phyloP scores from a whole-genome alignment of 495 filamentous ascomycete genomes.

The Hypoxylon fuscum region DNA sequence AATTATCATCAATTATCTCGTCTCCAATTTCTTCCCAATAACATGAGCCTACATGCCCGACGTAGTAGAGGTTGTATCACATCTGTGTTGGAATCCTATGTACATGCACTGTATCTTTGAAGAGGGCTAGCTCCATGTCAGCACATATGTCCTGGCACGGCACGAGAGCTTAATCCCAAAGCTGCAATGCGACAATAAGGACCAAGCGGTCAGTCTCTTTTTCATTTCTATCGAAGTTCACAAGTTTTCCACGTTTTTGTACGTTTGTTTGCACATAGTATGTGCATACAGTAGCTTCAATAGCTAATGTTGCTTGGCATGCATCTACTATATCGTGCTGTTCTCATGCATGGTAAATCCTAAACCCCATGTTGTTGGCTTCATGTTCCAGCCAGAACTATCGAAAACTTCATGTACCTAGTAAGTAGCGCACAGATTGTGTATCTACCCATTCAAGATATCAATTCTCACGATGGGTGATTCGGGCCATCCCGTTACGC shows the following conservation, averaged over 20 bases:
- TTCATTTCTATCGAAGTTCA: too few relatives aligned
- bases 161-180: conserved; percentile 26
- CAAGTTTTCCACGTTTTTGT: not conserved
- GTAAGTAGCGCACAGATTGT: conserved; percentile 3
- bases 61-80: conserved; percentile 1
- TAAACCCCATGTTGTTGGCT: conserved; percentile 24
- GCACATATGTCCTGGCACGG: conserved; percentile 26
- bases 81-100: conserved; percentile 5
- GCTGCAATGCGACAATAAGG: conserved; percentile 36
- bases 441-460: conserved; percentile 11
- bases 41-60: conserved; percentile 1
- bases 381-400: conserved; percentile 26
- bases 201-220: conserved; percentile 27
- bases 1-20: conserved; percentile 29
- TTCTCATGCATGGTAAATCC: conserved; percentile 27
- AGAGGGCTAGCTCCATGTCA: conserved; percentile 18
- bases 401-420: conserved; percentile 29
- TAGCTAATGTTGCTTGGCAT: conserved; percentile 12
- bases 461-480: conserved; percentile 28
- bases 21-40: conserved; percentile 9
- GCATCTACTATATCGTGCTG: conserved; percentile 25
- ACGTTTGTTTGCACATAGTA: too few relatives aligned
- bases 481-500: conserved; percentile 17
- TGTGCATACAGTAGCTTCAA: too few relatives aligned
- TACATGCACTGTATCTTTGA: conserved; percentile 21